Evolutionary conservation across 345 rosid genomes (phyloP).

Genomic region (Isatis tinctoria): DNA sequence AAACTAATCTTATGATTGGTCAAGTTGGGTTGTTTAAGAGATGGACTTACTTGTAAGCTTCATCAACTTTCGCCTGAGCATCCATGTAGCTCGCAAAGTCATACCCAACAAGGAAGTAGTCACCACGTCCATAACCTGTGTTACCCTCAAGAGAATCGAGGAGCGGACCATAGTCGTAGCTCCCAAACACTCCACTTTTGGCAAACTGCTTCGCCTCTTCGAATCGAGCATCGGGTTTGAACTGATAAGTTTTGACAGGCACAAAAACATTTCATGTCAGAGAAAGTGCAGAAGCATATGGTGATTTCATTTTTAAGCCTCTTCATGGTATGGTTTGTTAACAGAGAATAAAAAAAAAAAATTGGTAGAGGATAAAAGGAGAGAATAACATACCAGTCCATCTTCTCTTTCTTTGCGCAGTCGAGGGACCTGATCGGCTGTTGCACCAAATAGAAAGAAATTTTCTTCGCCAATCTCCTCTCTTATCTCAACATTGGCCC

Average conservation of each 20-base stretch:
- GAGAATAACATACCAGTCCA: slow-evolving; percentile 56
- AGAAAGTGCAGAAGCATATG: background rate
- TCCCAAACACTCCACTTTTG: slow-evolving; percentile 92
- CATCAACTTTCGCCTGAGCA: slow-evolving; percentile 79
- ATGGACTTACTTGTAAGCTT: slow-evolving; percentile 76
- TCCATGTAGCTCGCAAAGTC: slow-evolving; percentile 88
- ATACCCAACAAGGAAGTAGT: slow-evolving; percentile 86
- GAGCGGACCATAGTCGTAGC: slow-evolving; percentile 79
- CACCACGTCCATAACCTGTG: slow-evolving; percentile 93
- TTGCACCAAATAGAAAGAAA: slow-evolving; percentile 96
- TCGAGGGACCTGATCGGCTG: slow-evolving; percentile 76
- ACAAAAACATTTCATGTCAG: background rate
- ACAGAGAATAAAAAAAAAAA: background rate
- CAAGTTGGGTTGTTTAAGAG: slow-evolving; percentile 3
- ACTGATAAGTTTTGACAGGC: slow-evolving; percentile 40
- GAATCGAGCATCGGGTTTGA: slow-evolving; percentile 88
- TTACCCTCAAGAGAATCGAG: slow-evolving; percentile 93
- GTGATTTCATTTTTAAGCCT: background rate
- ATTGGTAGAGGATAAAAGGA: background rate
- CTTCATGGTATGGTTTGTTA: background rate
- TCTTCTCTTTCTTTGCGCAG: slow-evolving; percentile 83
- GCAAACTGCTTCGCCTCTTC: slow-evolving; percentile 88
- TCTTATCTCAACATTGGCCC: slow-evolving; percentile 97
- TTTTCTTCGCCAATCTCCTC: slow-evolving; percentile 85
- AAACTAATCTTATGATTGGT: background rate